Percentiles rank a stretch among this genome's conserved stretches.
These are phyloP conservation scores for Pinguiococcus pyrenoidosus DNA, from an alignment of 108 stramenopile species.

Conservation along the genomic window DNA sequence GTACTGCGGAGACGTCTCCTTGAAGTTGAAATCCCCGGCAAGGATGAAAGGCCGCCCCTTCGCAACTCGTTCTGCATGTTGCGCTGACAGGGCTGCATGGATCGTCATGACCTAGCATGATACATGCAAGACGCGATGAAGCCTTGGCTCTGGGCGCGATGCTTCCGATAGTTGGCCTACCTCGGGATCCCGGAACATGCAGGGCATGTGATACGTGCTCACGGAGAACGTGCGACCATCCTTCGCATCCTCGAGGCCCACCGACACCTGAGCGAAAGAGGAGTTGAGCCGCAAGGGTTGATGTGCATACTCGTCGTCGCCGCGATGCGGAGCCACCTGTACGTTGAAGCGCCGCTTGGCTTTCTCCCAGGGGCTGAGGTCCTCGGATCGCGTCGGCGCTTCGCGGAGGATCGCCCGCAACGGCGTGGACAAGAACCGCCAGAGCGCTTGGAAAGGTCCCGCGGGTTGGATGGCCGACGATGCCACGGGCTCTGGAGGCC, in stretches of 20 bases:
- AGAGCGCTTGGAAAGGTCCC: background rate
- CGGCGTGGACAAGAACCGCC: background rate
- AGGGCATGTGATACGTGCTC: slow-evolving; percentile 95
- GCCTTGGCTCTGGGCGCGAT: too few species aligned
- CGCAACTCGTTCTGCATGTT: slow-evolving; percentile 25
- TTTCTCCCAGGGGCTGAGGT: background rate
- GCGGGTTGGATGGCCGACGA: background rate
- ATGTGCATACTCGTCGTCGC: too few species aligned
- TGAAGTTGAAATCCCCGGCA: slow-evolving; percentile 62
- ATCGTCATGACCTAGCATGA: slow-evolving; percentile 23
- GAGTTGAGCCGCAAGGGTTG: slow-evolving; percentile 2
- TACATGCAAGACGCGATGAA: too few species aligned
- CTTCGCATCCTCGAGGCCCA: slow-evolving; percentile 37
- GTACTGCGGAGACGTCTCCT: slow-evolving; percentile 64
- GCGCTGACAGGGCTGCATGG: slow-evolving; percentile 22
- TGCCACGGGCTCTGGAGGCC: slow-evolving; percentile 1
- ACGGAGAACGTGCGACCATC: slow-evolving; percentile 44
- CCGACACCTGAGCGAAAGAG: slow-evolving; percentile 30
- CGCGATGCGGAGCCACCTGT: slow-evolving; percentile 7
- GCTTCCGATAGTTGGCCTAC: too few species aligned
- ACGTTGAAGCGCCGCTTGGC: slow-evolving; percentile 16
- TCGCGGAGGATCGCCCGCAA: background rate
- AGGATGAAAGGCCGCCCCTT: slow-evolving; percentile 21
- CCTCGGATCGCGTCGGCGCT: background rate
- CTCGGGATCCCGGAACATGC: slow-evolving; percentile 51